These are phyloP conservation scores for Hypsizygus marmoreus DNA, from an alignment of 768 basidiomycete genomes.

Conservation along the genomic window DNA sequence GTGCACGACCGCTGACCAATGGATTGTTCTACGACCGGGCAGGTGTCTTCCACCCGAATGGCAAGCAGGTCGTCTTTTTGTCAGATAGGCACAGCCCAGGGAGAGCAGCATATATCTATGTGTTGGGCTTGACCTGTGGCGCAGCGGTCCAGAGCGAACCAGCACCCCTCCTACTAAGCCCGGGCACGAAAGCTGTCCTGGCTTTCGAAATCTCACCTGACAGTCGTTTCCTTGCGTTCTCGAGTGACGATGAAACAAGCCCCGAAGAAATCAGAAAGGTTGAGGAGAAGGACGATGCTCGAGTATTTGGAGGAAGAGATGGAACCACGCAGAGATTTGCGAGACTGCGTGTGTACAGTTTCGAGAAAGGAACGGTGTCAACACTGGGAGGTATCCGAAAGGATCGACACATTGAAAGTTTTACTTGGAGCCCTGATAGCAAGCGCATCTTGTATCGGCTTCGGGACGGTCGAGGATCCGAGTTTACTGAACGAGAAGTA, in stretches of 20 bases:
- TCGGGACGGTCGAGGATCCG: slow-evolving; percentile 26
- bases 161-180: slow-evolving; percentile 11
- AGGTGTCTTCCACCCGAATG: slow-evolving; percentile 34
- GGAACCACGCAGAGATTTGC: slow-evolving; percentile 13
- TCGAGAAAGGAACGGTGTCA: slow-evolving; percentile 22
- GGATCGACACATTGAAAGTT: slow-evolving; percentile 31
- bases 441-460: slow-evolving; percentile 31
- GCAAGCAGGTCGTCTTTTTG: slow-evolving; percentile 28
- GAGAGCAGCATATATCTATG: slow-evolving; percentile 23
- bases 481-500: slow-evolving; percentile 32
- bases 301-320: slow-evolving; percentile 27
- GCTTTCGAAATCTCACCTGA: slow-evolving; percentile 35
- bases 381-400: slow-evolving; percentile 21
- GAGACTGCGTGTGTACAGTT: slow-evolving; percentile 26
- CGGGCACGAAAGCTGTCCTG: slow-evolving; percentile 23
- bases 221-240: slow-evolving; percentile 30
- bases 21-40: slow-evolving; percentile 29
- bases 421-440: slow-evolving; percentile 34
- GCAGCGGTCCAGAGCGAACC: slow-evolving; percentile 3
- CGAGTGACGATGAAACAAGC: slow-evolving; percentile 19
- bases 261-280: slow-evolving; percentile 13
- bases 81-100: slow-evolving; percentile 32
- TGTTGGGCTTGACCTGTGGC: slow-evolving; percentile 15
- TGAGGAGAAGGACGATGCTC: slow-evolving; percentile 25
- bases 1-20: slow-evolving; percentile 28